These are phyloP conservation scores for Rhododendron vialii DNA, from an alignment of 148 eudicot species.

Conservation along the genomic window DNA sequence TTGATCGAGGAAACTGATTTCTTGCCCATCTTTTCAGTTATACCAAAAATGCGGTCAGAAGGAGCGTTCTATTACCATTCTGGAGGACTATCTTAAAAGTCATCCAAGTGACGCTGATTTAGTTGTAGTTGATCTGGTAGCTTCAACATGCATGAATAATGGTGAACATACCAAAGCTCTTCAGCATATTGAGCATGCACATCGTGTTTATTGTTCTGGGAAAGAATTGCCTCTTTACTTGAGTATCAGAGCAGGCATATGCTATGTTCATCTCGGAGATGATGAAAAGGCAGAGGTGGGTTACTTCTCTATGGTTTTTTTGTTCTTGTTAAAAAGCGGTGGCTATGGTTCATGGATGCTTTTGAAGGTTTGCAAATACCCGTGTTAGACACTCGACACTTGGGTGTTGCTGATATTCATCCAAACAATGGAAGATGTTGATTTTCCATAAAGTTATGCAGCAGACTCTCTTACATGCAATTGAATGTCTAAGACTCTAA, in stretches of 20 bases:
- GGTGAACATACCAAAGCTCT: conserved; percentile 57
- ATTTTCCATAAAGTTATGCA: background rate
- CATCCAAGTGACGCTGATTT: conserved; percentile 53
- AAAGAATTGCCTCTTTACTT: conserved; percentile 48
- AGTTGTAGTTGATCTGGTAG: conserved; percentile 54
- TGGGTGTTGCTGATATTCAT: background rate
- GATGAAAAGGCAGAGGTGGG: conserved; percentile 80
- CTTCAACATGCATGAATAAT: conserved; percentile 48
- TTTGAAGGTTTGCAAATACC: background rate
- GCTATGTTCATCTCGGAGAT: conserved; percentile 64
- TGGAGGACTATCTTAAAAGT: conserved; percentile 57
- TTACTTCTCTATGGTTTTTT: background rate
- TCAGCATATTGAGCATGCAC: conserved; percentile 60
- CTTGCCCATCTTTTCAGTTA: conserved; percentile 38
- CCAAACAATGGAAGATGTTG: background rate
- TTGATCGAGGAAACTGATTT: background rate
- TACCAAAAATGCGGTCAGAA: conserved; percentile 52
- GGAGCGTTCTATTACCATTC: conserved; percentile 49
- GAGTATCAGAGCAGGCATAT: conserved; percentile 69
- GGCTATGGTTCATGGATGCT: background rate
- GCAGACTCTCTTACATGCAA: background rate
- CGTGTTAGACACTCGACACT: background rate
- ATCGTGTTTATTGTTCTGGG: conserved; percentile 25
- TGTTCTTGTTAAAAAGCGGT: conserved; percentile 1
- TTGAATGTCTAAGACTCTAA: background rate